A percentile compares a stretch with the other conserved stretches of the same genome.
These are phyloP conservation scores for Cercophora sp. DNA, from an alignment of 495 filamentous ascomycete genomes.

Conservation along the genomic window DNA sequence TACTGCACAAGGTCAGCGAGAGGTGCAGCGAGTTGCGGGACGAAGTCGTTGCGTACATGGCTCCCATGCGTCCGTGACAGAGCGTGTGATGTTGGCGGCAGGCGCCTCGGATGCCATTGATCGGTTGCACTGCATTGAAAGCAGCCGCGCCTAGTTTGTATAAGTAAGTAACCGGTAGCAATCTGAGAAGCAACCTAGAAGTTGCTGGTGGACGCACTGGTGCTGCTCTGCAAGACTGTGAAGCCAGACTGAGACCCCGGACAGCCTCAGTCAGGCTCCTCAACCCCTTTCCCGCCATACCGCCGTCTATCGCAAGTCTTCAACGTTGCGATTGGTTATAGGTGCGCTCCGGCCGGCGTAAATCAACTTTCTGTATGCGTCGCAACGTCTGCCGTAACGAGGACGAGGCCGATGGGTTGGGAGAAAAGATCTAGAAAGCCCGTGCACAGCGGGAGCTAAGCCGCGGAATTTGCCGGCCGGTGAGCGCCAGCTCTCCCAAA, in stretches of 20 bases:
- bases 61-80: constrained; percentile 25
- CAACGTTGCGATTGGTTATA: too few species aligned
- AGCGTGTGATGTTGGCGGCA: constrained; percentile 40
- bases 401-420: constrained; percentile 4
- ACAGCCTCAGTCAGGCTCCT: constrained; percentile 47
- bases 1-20: constrained; percentile 33
- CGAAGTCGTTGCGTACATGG: constrained; percentile 22
- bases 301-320: constrained; percentile 14
- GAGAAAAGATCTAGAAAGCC: constrained; percentile 29
- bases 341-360: too few species aligned
- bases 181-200: too few species aligned
- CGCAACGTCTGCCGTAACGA: too few species aligned
- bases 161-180: too few species aligned
- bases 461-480: constrained; percentile 17
- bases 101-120: constrained; percentile 77
- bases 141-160: too few species aligned
- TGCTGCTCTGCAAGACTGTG: constrained; percentile 34
- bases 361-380: too few species aligned
- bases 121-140: constrained; percentile 43
- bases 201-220: constrained; percentile 22
- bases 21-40: too few species aligned
- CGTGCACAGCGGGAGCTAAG: constrained; percentile 16
- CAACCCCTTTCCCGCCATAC: constrained; percentile 43
- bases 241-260: constrained; percentile 37
- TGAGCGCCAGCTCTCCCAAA: constrained; percentile 4